Percentiles rank a stretch among this genome's conserved stretches.
phyloP scores from a whole-genome alignment of 2,329 filamentous ascomycete species.

The Cercospora beticola region DNA sequence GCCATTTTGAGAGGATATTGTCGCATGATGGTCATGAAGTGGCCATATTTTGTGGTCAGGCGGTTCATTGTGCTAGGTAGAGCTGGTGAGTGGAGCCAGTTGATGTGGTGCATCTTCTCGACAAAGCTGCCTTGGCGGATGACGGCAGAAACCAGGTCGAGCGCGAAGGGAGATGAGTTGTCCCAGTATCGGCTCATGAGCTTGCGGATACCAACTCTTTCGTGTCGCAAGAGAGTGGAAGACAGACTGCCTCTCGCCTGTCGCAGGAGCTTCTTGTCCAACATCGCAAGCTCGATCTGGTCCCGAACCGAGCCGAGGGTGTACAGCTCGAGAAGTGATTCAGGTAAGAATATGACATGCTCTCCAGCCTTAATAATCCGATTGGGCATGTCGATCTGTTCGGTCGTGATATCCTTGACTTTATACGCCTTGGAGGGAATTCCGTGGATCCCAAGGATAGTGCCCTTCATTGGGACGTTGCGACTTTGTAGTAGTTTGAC shows the following conservation, averaged over 20 bases:
- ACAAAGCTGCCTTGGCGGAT: constrained; percentile 65
- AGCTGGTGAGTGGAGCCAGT: constrained; percentile 74
- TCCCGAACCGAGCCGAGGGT: too few species aligned
- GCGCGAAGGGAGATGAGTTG: constrained; percentile 62
- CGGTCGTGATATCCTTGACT: constrained; percentile 21
- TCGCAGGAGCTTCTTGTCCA: constrained; percentile 41
- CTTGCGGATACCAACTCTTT: constrained; percentile 54
- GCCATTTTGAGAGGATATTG: constrained; percentile 48
- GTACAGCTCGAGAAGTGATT: too few species aligned
- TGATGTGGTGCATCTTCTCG: constrained; percentile 72
- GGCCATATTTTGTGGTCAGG: constrained; percentile 62
- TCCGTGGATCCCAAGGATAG: constrained; percentile 59
- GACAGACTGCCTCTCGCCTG: constrained; percentile 34
- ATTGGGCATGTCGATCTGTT: constrained; percentile 28
- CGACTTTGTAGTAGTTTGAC: constrained; percentile 49
- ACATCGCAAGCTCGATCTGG: constrained; percentile 50
- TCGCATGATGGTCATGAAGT: constrained; percentile 63
- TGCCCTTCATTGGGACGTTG: constrained; percentile 64
- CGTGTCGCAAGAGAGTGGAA: constrained; percentile 16
- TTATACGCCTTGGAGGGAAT: constrained; percentile 44
- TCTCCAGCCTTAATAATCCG: constrained; percentile 41
- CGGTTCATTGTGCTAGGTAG: constrained; percentile 63
- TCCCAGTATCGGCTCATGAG: constrained; percentile 73
- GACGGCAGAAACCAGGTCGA: constrained; percentile 66
- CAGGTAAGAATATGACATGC: too few species aligned